Evolutionary conservation across 768 basidiomycete species (phyloP).

Genomic region (Xerocomellus amylosporus): DNA sequence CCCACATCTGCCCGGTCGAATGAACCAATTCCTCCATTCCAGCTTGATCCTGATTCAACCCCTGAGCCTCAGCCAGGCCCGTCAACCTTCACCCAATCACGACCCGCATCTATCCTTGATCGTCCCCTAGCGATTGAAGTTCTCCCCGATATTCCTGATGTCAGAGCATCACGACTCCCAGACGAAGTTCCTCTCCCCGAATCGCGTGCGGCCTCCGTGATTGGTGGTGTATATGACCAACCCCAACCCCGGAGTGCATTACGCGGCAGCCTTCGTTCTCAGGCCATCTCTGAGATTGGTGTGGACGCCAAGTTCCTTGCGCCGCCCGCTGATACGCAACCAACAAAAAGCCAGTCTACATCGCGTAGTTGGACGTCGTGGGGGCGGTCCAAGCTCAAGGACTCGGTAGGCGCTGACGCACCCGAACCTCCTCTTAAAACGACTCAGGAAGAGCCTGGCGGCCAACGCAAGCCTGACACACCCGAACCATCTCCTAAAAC

Average conservation of each 20-base stretch:
- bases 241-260: constrained; percentile 16
- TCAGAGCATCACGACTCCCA: constrained; percentile 10
- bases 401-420: background rate
- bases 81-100: constrained; percentile 4
- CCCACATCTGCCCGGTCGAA: constrained; percentile 4
- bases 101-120: constrained; percentile 12
- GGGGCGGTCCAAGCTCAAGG: constrained; percentile 3
- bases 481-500: constrained; percentile 10
- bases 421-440: constrained; percentile 10
- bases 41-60: constrained; percentile 4
- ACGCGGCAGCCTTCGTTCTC: constrained; percentile 17
- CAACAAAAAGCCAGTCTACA: background rate
- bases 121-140: constrained; percentile 11
- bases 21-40: constrained; percentile 4
- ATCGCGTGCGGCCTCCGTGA: constrained; percentile 32
- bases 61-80: constrained; percentile 1
- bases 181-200: constrained; percentile 25
- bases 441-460: background rate
- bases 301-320: constrained; percentile 8
- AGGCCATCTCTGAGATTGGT: constrained; percentile 25
- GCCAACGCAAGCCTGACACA: constrained; percentile 1
- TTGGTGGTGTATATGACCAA: constrained; percentile 27
- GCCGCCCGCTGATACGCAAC: constrained; percentile 1
- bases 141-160: constrained; percentile 20
- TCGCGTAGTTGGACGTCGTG: constrained; percentile 3